These are phyloP conservation scores for Nicotiana paniculata DNA, from an alignment of 257 asterid species.

Conservation along the genomic window DNA sequence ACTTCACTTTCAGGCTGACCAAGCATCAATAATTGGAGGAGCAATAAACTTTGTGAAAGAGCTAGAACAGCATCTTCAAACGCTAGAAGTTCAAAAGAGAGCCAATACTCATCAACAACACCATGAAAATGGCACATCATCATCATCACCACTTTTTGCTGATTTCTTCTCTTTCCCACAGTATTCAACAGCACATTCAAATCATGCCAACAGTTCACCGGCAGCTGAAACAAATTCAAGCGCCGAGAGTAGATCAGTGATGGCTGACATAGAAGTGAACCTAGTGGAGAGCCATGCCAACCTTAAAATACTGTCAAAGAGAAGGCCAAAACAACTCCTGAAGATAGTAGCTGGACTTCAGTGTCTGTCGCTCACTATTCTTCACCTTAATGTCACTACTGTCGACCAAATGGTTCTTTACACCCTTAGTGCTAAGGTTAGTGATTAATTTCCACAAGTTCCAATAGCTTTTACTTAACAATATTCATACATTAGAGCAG, in stretches of 20 bases:
- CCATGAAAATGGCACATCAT: background rate
- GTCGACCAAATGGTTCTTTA: slow-evolving; percentile 32
- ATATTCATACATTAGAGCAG: no score
- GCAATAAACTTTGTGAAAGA: slow-evolving; percentile 80
- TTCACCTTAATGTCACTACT: slow-evolving; percentile 34
- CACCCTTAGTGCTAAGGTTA: slow-evolving; percentile 33
- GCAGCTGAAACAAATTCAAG: background rate
- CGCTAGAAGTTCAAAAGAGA: slow-evolving; percentile 23
- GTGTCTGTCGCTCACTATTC: slow-evolving; percentile 29
- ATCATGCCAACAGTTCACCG: background rate
- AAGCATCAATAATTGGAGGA: slow-evolving; percentile 83
- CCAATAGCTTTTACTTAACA: no score
- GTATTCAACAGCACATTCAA: slow-evolving; percentile 14
- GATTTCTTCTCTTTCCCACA: slow-evolving; percentile 32
- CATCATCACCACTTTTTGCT: slow-evolving; percentile 17
- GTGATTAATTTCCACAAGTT: background rate
- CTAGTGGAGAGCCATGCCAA: slow-evolving; percentile 40
- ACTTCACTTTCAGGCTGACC: slow-evolving; percentile 52
- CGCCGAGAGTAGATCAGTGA: slow-evolving; percentile 5
- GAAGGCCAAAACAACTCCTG: slow-evolving; percentile 30
- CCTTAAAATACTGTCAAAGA: slow-evolving; percentile 31
- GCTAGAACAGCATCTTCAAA: slow-evolving; percentile 68
- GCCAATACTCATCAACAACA: no score
- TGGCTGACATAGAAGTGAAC: slow-evolving; percentile 35
- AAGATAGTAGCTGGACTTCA: slow-evolving; percentile 31